These are phyloP conservation scores for Bryum argenteum DNA, from an alignment of 225 moss, liverwort and hornwort genomes.

Conservation along the genomic window DNA sequence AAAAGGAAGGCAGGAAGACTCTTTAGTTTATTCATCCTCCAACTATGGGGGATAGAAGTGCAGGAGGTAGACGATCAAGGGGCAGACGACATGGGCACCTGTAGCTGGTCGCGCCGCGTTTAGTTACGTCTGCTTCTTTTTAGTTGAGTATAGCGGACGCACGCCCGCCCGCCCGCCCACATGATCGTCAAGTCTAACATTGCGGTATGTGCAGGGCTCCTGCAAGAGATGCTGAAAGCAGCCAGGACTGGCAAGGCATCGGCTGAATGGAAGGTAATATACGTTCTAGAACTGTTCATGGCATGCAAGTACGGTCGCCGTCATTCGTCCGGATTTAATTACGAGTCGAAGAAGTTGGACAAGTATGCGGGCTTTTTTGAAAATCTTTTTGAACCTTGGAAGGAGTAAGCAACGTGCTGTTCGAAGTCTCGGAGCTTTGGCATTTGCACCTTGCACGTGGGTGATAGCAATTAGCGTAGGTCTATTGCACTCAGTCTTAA, in stretches of 20 bases:
- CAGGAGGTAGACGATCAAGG: constrained; percentile 6
- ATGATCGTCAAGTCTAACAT: constrained; percentile 8
- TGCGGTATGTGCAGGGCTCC: constrained; percentile 46
- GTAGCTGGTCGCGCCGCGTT: constrained; percentile 18
- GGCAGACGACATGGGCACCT: not conserved
- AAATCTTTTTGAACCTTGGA: not conserved
- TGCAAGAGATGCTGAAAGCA: constrained; percentile 64
- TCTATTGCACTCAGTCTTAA: not conserved
- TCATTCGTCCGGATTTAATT: not conserved
- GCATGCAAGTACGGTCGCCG: constrained; percentile 4
- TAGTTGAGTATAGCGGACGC: not conserved
- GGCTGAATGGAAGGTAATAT: constrained; percentile 59
- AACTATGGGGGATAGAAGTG: not conserved
- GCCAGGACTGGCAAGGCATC: constrained; percentile 63
- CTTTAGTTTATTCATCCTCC: not conserved
- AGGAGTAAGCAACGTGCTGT: constrained; percentile 14
- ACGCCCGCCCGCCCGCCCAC: not conserved
- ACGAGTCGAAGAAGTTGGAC: not conserved
- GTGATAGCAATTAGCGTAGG: constrained; percentile 19
- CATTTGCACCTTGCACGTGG: constrained; percentile 14
- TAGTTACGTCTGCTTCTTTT: constrained; percentile 5
- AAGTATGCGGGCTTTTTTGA: not conserved
- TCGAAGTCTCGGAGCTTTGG: constrained; percentile 10
- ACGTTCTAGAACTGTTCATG: not conserved
- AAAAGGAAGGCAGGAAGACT: not conserved